These are phyloP conservation scores for Globisporangium canariense DNA, from an alignment of 352 stramenopile species.

Conservation along the genomic window DNA sequence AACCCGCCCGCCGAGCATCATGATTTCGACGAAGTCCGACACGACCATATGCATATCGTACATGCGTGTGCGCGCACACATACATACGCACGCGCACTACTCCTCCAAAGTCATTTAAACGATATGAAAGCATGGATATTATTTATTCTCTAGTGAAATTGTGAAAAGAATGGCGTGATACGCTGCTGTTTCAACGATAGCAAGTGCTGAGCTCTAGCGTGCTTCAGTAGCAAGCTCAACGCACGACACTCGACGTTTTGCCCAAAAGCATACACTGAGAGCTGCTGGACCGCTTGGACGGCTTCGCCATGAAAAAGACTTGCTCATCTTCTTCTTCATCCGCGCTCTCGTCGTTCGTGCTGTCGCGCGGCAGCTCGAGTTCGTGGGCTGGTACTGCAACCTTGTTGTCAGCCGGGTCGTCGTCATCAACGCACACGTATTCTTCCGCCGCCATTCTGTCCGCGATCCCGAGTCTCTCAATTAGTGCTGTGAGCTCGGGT, in stretches of 20 bases:
- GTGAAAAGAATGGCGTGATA: constrained; percentile 1
- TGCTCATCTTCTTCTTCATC: neutral
- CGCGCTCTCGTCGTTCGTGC: neutral
- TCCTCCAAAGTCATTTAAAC: neutral
- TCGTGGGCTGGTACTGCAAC: neutral
- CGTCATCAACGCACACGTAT: neutral
- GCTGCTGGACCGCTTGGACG: neutral
- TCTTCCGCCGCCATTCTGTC: neutral
- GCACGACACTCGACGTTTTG: constrained; percentile 1
- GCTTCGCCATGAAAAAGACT: neutral
- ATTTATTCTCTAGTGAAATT: neutral
- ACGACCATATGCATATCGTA: constrained; percentile 4
- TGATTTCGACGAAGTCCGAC: neutral
- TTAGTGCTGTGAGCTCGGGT: neutral
- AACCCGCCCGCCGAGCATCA: neutral
- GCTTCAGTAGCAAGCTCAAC: neutral
- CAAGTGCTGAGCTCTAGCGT: neutral
- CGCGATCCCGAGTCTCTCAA: neutral
- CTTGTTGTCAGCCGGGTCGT: neutral
- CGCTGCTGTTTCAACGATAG: neutral
- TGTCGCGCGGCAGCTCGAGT: neutral
- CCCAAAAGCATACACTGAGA: neutral
- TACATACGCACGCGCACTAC: neutral
- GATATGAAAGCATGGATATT: neutral
- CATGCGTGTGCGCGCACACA: neutral